Base-by-base conservation (phyloP, 1,139 yeast species). In the Meyerozyma athensensis region DNA sequence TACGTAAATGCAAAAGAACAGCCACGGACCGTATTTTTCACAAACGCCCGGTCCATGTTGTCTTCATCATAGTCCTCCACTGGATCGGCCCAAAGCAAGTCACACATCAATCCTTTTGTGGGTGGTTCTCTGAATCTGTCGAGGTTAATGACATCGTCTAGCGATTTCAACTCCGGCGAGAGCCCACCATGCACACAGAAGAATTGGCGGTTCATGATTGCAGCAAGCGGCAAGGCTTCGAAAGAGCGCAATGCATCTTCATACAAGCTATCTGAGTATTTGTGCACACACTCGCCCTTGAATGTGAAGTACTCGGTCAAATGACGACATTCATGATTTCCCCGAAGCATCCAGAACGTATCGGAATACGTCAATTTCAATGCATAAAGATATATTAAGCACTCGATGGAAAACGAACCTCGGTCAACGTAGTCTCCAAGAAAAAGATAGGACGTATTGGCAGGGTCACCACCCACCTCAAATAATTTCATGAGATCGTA, bases 121-220 rank as follows among this genome's bases (percentile, higher is more conserved):
- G 98, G 98, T 23, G 96, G 96, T 55, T 90, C 96, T 45, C 85
- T 72, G 65, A 90, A 92, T 45, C 98, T 72, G 59, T 90, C 80
- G 31, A 92, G 65, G 36, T 65, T 69, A 26, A 74, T 69, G 35
- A 92, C 63, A 55, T 90, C 97, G 39, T 81, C 81, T 36, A 87
- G 68, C 3, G 81, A 67, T 43, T 71, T 75, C 46, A 90, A 65
- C 39, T 87, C 95, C 3, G 96, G 97, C 10, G 96, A 86, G 17
- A 90, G 70, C n/a, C 97, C 97, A 39, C 97, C 98, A 58, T 90
- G 98, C 36, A 90, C 96, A 62, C 98, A 92, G 58, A 92, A 83
- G 51, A 92, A 90, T 60, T 92, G 97, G 46, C 82, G 81, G 64
- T 90, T 90, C 94, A 92, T 86, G 26, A 92, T 70, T 0, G 97